These are phyloP conservation scores for Suillus hirtellus DNA, from an alignment of 768 basidiomycete species.

Conservation along the genomic window DNA sequence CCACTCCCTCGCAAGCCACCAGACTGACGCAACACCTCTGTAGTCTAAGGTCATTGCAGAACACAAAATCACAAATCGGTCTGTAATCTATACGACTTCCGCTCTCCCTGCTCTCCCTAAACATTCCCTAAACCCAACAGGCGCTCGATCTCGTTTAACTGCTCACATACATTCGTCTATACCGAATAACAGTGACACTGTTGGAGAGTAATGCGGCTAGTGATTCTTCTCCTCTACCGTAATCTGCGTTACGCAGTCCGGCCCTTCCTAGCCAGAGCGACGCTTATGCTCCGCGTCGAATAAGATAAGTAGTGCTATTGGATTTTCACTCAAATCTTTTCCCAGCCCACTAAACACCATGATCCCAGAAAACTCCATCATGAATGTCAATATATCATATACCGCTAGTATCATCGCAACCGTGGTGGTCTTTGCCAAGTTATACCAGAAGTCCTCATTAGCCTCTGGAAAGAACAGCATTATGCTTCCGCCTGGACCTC, in stretches of 20 bases:
- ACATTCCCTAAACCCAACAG: no score
- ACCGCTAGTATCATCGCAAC: conserved; percentile 44
- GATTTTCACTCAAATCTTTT: conserved; percentile 35
- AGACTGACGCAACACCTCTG: no score
- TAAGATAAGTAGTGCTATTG: conserved; percentile 14
- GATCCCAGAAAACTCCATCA: conserved; percentile 6
- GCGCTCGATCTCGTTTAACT: no score
- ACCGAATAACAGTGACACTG: no score
- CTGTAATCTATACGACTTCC: no score
- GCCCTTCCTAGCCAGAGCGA: neutral
- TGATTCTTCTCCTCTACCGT: neutral
- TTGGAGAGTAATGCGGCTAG: neutral
- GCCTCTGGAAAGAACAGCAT: neutral
- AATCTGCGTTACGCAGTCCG: no score
- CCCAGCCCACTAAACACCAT: conserved; percentile 33
- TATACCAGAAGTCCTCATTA: neutral
- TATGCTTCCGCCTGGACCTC: neutral
- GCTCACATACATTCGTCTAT: no score
- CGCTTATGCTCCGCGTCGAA: neutral
- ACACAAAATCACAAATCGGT: no score
- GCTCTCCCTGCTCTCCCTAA: no score
- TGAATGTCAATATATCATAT: conserved; percentile 37
- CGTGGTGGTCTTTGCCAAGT: conserved; percentile 19
- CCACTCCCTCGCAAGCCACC: no score
- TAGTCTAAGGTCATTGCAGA: no score